A percentile compares a stretch with the other conserved stretches of the same genome.
These are phyloP conservation scores for Cladosporium oxysporum DNA, from an alignment of 2,329 filamentous ascomycete genomes.

Conservation along the genomic window DNA sequence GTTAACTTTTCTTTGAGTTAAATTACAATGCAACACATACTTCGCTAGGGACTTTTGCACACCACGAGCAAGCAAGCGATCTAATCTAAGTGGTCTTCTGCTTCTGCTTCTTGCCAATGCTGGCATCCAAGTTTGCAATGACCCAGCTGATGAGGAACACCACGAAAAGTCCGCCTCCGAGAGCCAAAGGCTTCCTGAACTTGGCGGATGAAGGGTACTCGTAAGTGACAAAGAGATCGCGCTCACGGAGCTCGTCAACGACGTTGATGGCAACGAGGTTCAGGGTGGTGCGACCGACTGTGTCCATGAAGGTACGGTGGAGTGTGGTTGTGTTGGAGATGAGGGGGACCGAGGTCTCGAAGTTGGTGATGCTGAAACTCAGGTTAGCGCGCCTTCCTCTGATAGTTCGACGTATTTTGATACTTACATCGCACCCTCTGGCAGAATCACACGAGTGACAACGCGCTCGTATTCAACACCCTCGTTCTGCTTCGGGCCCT, in stretches of 20 bases:
- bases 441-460: conserved; percentile 78
- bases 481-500: conserved; percentile 83
- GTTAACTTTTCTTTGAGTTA: neutral
- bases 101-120: conserved; percentile 59
- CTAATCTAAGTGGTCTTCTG: conserved; percentile 15
- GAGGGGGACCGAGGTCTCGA: conserved; percentile 72
- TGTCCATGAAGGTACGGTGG: conserved; percentile 94
- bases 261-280: conserved; percentile 80
- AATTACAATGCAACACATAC: conserved; percentile 9
- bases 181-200: conserved; percentile 81
- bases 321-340: conserved; percentile 61
- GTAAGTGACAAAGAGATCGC: conserved; percentile 83
- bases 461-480: conserved; percentile 84
- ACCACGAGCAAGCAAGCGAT: neutral
- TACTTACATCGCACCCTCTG: conserved; percentile 83
- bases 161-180: conserved; percentile 72
- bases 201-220: conserved; percentile 74
- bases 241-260: conserved; percentile 85
- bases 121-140: conserved; percentile 76
- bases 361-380: conserved; percentile 70
- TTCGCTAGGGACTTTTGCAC: neutral
- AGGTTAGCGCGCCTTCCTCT: conserved; percentile 23
- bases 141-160: conserved; percentile 75
- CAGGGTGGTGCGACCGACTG: conserved; percentile 80
- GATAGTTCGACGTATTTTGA: neutral